Conservation (phyloP, 1,284 basidiomycete genomes). For the Dichomitus squalens region DNA sequence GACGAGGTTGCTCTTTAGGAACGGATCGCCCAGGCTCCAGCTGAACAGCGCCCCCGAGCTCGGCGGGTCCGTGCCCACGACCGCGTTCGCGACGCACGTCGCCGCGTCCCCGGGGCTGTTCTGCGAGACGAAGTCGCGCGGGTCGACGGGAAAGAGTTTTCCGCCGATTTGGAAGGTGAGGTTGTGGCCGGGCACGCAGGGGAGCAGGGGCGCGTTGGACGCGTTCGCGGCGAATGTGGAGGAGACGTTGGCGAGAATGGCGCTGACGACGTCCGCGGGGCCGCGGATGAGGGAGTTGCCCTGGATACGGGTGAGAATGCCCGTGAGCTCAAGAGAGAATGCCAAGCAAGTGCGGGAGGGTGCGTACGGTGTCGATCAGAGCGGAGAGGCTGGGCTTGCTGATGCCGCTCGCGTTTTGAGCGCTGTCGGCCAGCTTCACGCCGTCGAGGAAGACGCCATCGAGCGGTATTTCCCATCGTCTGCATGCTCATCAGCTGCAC, state of each 20-base stretch:
- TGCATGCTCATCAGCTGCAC: conserved; percentile 16
- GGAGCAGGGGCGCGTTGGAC: conserved; percentile 33
- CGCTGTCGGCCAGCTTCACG: conserved; percentile 45
- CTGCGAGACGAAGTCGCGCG: conserved; percentile 61
- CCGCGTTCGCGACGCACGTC: conserved; percentile 47
- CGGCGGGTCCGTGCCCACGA: conserved; percentile 38
- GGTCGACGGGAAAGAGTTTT: conserved; percentile 63
- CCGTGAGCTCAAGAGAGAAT: background rate
- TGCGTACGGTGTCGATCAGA: conserved; percentile 46
- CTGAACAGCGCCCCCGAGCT: conserved; percentile 17
- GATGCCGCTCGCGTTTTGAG: conserved; percentile 37
- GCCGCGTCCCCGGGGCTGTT: conserved; percentile 39
- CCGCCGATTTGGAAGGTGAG: conserved; percentile 66
- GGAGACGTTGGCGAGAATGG: conserved; percentile 44
- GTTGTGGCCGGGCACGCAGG: conserved; percentile 51
- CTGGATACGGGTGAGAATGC: background rate
- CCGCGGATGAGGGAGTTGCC: conserved; percentile 44
- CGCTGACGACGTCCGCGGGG: conserved; percentile 37
- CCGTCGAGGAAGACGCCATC: conserved; percentile 62
- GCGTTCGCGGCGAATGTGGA: conserved; percentile 34
- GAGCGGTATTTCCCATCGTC: conserved; percentile 61
- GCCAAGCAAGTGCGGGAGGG: too few species aligned
- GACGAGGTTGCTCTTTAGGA: conserved; percentile 44
- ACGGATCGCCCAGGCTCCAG: conserved; percentile 45
- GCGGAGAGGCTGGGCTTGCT: conserved; percentile 41